These are phyloP conservation scores for Boletellus ananiceps DNA, from an alignment of 768 basidiomycete genomes.

Conservation along the genomic window DNA sequence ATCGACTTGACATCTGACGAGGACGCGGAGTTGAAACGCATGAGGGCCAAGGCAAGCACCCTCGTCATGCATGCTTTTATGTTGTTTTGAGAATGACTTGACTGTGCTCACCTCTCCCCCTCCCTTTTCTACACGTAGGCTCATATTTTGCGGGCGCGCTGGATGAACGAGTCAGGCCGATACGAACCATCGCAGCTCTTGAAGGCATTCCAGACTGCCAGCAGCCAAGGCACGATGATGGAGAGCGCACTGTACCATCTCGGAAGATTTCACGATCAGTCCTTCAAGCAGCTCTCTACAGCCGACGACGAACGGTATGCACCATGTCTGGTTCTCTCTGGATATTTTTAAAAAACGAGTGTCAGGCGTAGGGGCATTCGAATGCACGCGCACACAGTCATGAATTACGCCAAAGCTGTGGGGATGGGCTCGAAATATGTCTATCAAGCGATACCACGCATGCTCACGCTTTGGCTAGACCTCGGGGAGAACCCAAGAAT, in stretches of 20 bases:
- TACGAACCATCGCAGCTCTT: slow-evolving; percentile 64
- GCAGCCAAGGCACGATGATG: slow-evolving; percentile 51
- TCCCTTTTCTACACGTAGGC: slow-evolving; percentile 42
- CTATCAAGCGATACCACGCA: slow-evolving; percentile 90
- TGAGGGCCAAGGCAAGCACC: slow-evolving; percentile 66
- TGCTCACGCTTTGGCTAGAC: slow-evolving; percentile 94
- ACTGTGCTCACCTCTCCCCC: not conserved
- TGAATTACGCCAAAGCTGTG: slow-evolving; percentile 66
- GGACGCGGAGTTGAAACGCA: slow-evolving; percentile 42
- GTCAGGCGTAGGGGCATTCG: slow-evolving; percentile 44
- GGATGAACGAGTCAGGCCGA: slow-evolving; percentile 89
- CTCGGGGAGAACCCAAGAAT: slow-evolving; percentile 53
- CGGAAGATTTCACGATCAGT: slow-evolving; percentile 85
- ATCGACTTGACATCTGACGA: slow-evolving; percentile 55
- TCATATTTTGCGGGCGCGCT: slow-evolving; percentile 76
- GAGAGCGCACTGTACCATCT: slow-evolving; percentile 85
- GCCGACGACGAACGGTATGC: slow-evolving; percentile 53
- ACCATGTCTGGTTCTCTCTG: not conserved
- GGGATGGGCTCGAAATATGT: slow-evolving; percentile 88
- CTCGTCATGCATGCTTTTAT: not conserved
- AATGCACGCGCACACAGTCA: slow-evolving; percentile 64
- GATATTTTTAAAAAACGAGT: not conserved
- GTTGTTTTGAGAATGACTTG: not conserved
- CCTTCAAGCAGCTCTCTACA: slow-evolving; percentile 50
- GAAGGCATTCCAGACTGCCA: slow-evolving; percentile 50